Evolutionary conservation across 75 land plant genomes (phyloP), one percentile per base, ranked within the genome.

Genomic region (Pinus taeda): DNA sequence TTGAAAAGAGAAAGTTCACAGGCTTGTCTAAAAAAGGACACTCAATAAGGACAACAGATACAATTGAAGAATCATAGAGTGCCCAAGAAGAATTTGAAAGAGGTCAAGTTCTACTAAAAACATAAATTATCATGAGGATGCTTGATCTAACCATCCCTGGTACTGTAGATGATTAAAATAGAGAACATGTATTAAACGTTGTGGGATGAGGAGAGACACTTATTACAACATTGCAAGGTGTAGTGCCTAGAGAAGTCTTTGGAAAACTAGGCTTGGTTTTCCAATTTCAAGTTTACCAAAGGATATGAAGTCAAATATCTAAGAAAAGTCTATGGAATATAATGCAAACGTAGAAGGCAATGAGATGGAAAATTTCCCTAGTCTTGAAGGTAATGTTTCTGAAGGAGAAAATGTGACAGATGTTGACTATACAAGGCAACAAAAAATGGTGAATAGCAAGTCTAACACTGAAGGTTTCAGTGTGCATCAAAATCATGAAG

Each of bases 191-290:
- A 22, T 79, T 93, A 65, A 80, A 69, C 81, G 98, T 98, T 78
- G 89, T 97, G 15, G 92, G 81, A 57, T 88, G 84, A 79, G 99
- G 99, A 74, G 98, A 95, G 67, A 88, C 94, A 30, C 57, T 97
- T 14, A 64, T 97, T 69, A 85, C 88, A 77, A 98, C 99, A 65
- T 84, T 97, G 78, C 88, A 97, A 88, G 93, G 76, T 80, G 99
- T 96, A 74, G 96, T 96, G 24, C 99, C 99, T 21, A 98, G 93
- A 76, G 96, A 97, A 78, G 98, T 93, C 37, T 82, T 98, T 62
- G 99, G 87, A 79, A 95, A 91, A 90, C 76, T 57, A 87, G 85
- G 11, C 83, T 92, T 64, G 78, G 80, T 74, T 67, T 83, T 42
- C 75, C 86, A 42, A 73, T 83, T 57, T 83, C 92, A 42, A 89